phyloP scores from a whole-genome alignment of 108 stramenopile genomes.

The Thalassiosira profunda region DNA sequence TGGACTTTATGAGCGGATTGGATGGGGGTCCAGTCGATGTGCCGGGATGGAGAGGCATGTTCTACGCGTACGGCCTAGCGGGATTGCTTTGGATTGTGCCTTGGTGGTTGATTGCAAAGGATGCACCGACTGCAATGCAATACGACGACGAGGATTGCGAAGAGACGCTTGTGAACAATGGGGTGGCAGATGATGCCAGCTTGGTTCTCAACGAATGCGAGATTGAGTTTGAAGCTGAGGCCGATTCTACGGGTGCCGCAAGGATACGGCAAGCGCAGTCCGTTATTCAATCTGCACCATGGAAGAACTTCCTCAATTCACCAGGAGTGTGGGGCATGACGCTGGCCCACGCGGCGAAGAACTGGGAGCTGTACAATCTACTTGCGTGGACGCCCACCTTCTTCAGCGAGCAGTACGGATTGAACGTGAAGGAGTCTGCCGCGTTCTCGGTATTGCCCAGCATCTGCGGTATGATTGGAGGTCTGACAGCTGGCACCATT shows the following conservation, averaged over 20 bases:
- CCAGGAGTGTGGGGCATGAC: constrained; percentile 81
- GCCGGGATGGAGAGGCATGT: constrained; percentile 74
- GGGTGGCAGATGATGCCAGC: constrained; percentile 49
- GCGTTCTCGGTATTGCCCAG: constrained; percentile 72
- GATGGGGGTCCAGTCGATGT: constrained; percentile 39
- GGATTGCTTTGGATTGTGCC: constrained; percentile 79
- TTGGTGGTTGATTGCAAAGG: constrained; percentile 76
- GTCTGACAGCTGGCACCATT: constrained; percentile 66
- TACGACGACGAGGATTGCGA: constrained; percentile 21
- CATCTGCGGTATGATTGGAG: constrained; percentile 75
- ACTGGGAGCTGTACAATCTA: constrained; percentile 90
- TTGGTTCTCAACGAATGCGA: constrained; percentile 37
- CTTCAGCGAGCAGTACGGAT: constrained; percentile 83
- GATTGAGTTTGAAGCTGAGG: neutral
- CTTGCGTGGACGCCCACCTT: constrained; percentile 92
- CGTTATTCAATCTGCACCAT: constrained; percentile 60
- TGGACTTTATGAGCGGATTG: constrained; percentile 54
- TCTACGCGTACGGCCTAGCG: constrained; percentile 72
- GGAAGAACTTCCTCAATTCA: constrained; percentile 68
- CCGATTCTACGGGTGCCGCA: neutral
- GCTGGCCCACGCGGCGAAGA: constrained; percentile 89
- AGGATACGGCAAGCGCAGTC: constrained; percentile 4
- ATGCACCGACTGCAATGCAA: constrained; percentile 38
- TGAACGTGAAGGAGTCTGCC: constrained; percentile 81
- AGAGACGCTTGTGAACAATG: constrained; percentile 33